Evolutionary conservation across 2,329 filamentous ascomycete species (phyloP).

Genomic region (Curvularia verruculosa): DNA sequence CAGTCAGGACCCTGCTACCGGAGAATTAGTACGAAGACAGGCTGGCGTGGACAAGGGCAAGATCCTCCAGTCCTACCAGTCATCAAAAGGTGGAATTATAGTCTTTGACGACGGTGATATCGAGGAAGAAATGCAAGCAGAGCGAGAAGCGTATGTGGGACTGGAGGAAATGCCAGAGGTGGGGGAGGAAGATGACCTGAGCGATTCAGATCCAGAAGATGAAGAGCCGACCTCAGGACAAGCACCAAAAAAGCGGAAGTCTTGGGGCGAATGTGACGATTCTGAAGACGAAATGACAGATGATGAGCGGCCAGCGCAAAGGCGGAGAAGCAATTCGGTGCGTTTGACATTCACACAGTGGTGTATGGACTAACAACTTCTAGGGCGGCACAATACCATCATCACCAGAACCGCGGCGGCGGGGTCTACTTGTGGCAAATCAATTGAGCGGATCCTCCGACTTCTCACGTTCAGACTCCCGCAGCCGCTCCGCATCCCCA

Average conservation of each 20-base stretch:
- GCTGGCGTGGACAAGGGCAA: conserved; percentile 74
- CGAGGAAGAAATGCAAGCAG: conserved; percentile 74
- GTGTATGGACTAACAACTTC: conserved; percentile 33
- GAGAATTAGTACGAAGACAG: conserved; percentile 59
- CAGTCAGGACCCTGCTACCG: conserved; percentile 54
- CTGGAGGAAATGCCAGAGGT: conserved; percentile 89
- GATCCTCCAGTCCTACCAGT: conserved; percentile 73
- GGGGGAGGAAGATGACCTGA: conserved; percentile 71
- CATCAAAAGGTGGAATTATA: conserved; percentile 84
- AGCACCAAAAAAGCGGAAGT: conserved; percentile 49
- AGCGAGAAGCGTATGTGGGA: conserved; percentile 84
- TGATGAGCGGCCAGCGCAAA: conserved; percentile 75
- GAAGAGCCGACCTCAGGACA: conserved; percentile 48
- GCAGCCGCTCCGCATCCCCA: conserved; percentile 45
- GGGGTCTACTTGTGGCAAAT: conserved; percentile 57
- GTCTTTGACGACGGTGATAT: conserved; percentile 98
- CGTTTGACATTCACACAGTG: conserved; percentile 31
- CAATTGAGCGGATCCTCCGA: conserved; percentile 46
- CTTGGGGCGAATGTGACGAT: conserved; percentile 65
- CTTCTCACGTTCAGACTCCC: conserved; percentile 50
- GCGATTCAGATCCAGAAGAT: conserved; percentile 56
- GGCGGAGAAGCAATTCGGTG: conserved; percentile 88
- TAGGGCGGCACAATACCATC: conserved; percentile 66
- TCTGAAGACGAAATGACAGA: conserved; percentile 68
- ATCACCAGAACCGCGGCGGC: conserved; percentile 67